phyloP scores from a whole-genome alignment of 148 eudicot species.

The Rhododendron ferrugineum region DNA sequence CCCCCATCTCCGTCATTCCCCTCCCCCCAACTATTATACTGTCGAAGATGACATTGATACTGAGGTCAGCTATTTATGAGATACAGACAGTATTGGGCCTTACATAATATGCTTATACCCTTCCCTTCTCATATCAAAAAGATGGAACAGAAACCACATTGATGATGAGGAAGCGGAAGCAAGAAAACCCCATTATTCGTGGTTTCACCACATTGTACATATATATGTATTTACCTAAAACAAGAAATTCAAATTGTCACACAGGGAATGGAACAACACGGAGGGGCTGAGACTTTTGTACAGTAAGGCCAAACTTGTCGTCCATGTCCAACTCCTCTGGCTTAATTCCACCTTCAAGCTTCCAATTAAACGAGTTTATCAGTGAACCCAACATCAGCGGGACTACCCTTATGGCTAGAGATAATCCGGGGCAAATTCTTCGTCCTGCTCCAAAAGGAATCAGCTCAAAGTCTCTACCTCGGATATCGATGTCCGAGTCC shows the following conservation, averaged over 20 bases:
- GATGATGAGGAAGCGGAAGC: neutral
- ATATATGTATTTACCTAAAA: neutral
- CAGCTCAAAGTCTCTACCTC: constrained; percentile 11
- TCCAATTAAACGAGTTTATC: constrained; percentile 7
- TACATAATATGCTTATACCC: too few relatives aligned
- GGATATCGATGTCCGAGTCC: constrained; percentile 3
- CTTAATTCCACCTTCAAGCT: neutral
- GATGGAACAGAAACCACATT: too few relatives aligned
- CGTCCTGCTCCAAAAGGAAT: constrained; percentile 15
- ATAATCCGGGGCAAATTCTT: constrained; percentile 9
- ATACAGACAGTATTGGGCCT: too few relatives aligned
- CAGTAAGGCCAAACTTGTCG: neutral
- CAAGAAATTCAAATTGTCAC: neutral
- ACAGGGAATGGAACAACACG: neutral
- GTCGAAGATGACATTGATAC: too few relatives aligned
- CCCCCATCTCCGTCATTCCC: too few relatives aligned
- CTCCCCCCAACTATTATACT: too few relatives aligned
- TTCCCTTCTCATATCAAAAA: too few relatives aligned
- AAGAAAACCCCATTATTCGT: neutral
- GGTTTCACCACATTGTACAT: neutral
- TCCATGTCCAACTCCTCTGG: constrained; percentile 1
- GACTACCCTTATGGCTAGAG: constrained; percentile 2
- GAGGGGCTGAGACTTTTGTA: neutral
- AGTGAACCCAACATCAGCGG: constrained; percentile 12
- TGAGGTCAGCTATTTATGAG: too few relatives aligned